These are phyloP conservation scores for Lathyrus tuberosus DNA, from an alignment of 306 rosid species.

Conservation along the genomic window DNA sequence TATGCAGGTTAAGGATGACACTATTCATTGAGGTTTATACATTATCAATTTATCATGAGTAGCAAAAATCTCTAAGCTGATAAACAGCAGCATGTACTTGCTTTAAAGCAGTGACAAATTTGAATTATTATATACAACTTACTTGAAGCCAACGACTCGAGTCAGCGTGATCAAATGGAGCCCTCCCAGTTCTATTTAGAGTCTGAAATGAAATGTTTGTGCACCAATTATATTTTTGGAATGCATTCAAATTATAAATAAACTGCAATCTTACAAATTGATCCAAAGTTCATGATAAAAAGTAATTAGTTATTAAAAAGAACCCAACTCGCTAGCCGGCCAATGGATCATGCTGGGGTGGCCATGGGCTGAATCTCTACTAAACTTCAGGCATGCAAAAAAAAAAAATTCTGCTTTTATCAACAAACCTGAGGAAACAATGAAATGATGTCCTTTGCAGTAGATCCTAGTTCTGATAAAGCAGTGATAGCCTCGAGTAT, in stretches of 20 bases:
- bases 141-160: slow-evolving; percentile 97
- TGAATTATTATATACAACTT: slow-evolving; percentile 52
- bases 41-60: background rate
- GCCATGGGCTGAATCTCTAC: slow-evolving; percentile 22
- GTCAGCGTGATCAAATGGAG: slow-evolving; percentile 80
- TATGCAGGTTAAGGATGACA: slow-evolving; percentile 13
- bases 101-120: slow-evolving; percentile 9
- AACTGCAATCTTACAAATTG: slow-evolving; percentile 31
- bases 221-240: slow-evolving; percentile 24
- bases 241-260: slow-evolving; percentile 15
- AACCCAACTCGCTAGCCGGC: background rate
- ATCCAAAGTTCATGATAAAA: slow-evolving; percentile 23
- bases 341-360: slow-evolving; percentile 19
- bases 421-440: slow-evolving; percentile 90
- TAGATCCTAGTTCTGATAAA: slow-evolving; percentile 81
- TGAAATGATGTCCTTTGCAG: slow-evolving; percentile 81
- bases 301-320: background rate
- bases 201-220: slow-evolving; percentile 56
- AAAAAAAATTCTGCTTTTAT: slow-evolving; percentile 29
- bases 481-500: slow-evolving; percentile 83
- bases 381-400: slow-evolving; percentile 10
- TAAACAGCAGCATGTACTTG: slow-evolving; percentile 17
- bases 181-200: slow-evolving; percentile 78
- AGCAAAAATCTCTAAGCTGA: slow-evolving; percentile 21
- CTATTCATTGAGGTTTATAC: slow-evolving; percentile 5